Evolutionary conservation across 805 yeast species (phyloP), one percentile per base, ranked within the genome.

Genomic region (Candida easanensis): DNA sequence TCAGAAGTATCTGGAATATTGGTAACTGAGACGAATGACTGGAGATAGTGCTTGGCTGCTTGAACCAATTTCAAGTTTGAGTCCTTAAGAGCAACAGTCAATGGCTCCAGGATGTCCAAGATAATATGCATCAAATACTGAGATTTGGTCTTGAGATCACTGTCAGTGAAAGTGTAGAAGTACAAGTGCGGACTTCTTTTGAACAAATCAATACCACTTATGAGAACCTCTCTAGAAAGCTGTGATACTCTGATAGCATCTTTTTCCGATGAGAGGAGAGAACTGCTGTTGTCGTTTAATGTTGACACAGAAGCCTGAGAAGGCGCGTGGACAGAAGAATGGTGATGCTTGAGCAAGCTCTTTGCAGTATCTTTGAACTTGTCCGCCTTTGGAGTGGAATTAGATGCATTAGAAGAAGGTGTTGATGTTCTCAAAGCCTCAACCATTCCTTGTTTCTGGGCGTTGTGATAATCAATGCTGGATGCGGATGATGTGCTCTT

Each of bases 41-140:
- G 49, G 9, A 68, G 39, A 32, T 71, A 73, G 1, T 66, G 55
- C 38, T 60, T 62, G 0, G 69, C 61, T 1, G 74, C 67, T 1
- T 52, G 54, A 13, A 59, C 61, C 26, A 77, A 44, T 8, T 54
- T 62, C 9, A 46, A 43, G 48, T 68, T 71, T 3, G 63, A 52
- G 44, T 70, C 71, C 22, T 62, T 54, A 14, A 74, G 51, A 1
- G 76, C 64, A 26, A 58, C 58, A 14, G 67, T 59, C 4, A 76
- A 51, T 2, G 79, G 72, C 38, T 67, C 64, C 17, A 55, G 23
- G 4, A 51, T 13, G 1, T 42, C 48, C 5, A 22, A 11, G 6
- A 44, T 36, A 9, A 26, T 34, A 1, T 19, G 21, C 9, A 33
- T 3, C 15, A 53, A 17, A 25, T 38, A 33, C 4, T 33, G 23